These are phyloP conservation scores for Cyberlindnera bimundalis DNA, from an alignment of 805 yeast genomes.

Conservation along the genomic window DNA sequence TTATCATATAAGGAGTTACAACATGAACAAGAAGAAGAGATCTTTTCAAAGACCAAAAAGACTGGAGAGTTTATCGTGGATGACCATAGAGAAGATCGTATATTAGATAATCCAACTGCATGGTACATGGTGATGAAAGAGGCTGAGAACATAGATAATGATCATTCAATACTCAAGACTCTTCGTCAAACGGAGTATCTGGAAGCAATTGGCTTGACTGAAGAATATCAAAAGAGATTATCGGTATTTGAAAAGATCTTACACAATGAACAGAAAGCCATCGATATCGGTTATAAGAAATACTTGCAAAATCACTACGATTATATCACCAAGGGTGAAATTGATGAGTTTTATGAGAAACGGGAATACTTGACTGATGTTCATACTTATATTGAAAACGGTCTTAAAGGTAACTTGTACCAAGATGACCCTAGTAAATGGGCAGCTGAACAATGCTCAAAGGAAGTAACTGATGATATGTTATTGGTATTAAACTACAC, in stretches of 20 bases:
- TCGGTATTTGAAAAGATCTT: neutral
- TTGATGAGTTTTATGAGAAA: neutral
- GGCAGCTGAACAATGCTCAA: neutral
- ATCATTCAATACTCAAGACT: neutral
- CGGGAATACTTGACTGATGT: neutral
- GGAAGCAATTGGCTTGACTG: neutral
- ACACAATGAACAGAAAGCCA: neutral
- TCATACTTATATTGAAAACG: neutral
- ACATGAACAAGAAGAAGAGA: neutral
- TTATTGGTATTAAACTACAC: constrained; percentile 6
- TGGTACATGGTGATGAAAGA: constrained; percentile 14
- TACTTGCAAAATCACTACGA: neutral
- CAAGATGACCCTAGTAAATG: neutral
- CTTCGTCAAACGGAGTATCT: constrained; percentile 4
- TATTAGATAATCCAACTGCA: constrained; percentile 15
- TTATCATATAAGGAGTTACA: neutral
- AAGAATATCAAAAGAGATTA: neutral
- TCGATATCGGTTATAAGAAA: neutral
- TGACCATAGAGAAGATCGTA: constrained; percentile 5
- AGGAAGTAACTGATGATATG: constrained; percentile 18
- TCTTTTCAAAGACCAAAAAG: neutral
- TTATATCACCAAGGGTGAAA: neutral
- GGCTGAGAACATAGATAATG: constrained; percentile 7
- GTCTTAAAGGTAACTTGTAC: neutral
- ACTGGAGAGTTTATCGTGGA: constrained; percentile 10